Evolutionary conservation across 2,329 filamentous ascomycete genomes (phyloP), one percentile per base, ranked within the genome.

Genomic region (Davidsoniella eucalypti): DNA sequence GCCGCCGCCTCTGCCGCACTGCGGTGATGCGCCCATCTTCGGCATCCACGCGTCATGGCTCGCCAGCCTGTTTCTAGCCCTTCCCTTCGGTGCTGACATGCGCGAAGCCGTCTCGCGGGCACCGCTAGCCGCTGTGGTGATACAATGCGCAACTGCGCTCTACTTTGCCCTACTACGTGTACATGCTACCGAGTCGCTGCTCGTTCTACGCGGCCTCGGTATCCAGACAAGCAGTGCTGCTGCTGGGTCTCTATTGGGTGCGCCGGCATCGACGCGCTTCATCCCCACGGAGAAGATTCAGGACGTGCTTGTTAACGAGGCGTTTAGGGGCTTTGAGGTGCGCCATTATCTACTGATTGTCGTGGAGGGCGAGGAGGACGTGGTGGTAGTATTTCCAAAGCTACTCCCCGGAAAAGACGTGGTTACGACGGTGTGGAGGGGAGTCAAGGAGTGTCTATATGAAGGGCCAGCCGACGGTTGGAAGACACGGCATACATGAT

Each of bases 251-350:
- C 82, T 79, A 7, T 87, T 85, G 59, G 69, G 88, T 36, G 62
- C 64, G 3, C 52, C 50, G n/a, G 58, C 58, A 10, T 64, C 67
- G 50, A 73, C 73, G 59, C 65, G 74, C 51, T 74, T 80, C 63
- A 96, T 98, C 53, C 90, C 92, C 0, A 94, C 90, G 0, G 84
- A 83, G 42, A 81, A 86, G 65, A 93, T 98, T 52, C 85, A 85
- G 61, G 92, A 98, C 62, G 82, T 98, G 51, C 78, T 95, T 49
- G 84, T 98, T 47, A 87, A 95, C 62, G 92, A 98, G 69, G 92
- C 88, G 3, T 96, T 96, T 65, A 78, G 78, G 52, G 88, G 88
- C 0, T 94, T 95, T 60, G 86, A 88, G 65, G 87, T 96, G 36
- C 70, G 82, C 39, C 94, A 90, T 61, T 95, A 94, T 61, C 68